Evolutionary conservation across 768 basidiomycete species (phyloP), one percentile per base, ranked within the genome.

Genomic region (Termitomyces sp.): DNA sequence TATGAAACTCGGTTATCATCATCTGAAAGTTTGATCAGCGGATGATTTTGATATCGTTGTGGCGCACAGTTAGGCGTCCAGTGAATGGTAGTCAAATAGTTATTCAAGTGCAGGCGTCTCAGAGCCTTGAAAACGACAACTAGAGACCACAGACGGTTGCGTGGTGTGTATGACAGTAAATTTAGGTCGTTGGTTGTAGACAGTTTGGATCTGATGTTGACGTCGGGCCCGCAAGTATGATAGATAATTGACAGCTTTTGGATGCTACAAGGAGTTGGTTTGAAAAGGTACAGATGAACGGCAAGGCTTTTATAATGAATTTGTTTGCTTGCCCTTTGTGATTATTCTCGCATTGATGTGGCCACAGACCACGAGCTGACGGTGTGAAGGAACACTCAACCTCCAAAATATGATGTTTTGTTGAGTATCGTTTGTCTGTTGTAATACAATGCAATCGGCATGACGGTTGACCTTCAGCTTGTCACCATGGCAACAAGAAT

Each of bases 271-370:
- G 13, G 8, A 28, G 10, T 18, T 26, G 9, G 15, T 4, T 4
- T 8, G 37, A 34, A 34, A n/a, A 37, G 20, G 31, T 55, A 39
- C n/a, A 15, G 54, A 54, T 61, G 18, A 28, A 28, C 4, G 26
- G 12, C 12, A 42, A 39, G 53, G 45, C 13, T 42, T 29, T 42
- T 56, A 12, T 58, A 44, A 24, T 45, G 31, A 41, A 18, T 62
- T 54, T 46, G 31, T 56, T 28, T 31, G 50, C 57, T 20, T 37
- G 20, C 31, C 37, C 51, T 53, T 58, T 58, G 51, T 58, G 55
- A 18, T 34, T 48, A 51, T 51, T 10, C 20, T 36, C 6, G 6
- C 1, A 51, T 20, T 13, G 34, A 37, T 47, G 3, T 24, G 51
- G 57, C 57, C 54, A 51, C 50, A 28, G 18, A 13, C 3, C 8